Base-by-base conservation (phyloP, 805 yeast species). In the Metschnikowia hibisci region DNA sequence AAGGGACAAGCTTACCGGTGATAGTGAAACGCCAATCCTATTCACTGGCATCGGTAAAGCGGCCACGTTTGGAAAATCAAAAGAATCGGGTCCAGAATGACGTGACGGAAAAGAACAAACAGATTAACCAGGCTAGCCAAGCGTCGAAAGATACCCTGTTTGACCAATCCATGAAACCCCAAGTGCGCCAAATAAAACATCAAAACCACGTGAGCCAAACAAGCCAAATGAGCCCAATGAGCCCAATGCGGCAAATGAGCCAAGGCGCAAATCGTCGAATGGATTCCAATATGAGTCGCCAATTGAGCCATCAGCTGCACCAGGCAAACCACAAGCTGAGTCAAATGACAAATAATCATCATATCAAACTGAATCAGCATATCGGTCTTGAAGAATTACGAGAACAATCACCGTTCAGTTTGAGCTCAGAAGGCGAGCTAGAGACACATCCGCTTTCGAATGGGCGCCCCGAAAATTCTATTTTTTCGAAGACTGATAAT, bases 401-500 rank as follows among this genome's bases (percentile, higher is more conserved):
- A 18, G 32, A 27, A 10, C 9, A 2, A 5, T 35, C 39, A 4
- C 32, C 26, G 2, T 27, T 28, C 20, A 27, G 18, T 15, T 14
- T 14, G 11, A 28, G 8, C 4, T 26, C 25, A 28, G 32, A 26
- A n/a, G 39, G 39, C 4, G 39, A 35, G 13, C 13, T 13, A 16
- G 25, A 16, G 11, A 27, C 22, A 4, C 39, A 28, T 18, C 39
- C 32, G 12, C 39, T n/a, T 18, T 35, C 54, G 64, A 39, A 25
- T 45, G n/a, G 63, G 53, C 39, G 60, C 13, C 46, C 42, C 23
- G 54, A 48, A 12, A 40, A 46, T 13, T 52, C 57, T 3, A 50
- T 60, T 22, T 56, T 62, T 23, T 56, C 63, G 7, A 57, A 56
- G 33, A 52, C 56, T 2, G 57, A 59, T 26, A 60, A 57, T 40